These are phyloP conservation scores for Striga hermonthica DNA, from an alignment of 305 asterid genomes.

Conservation along the genomic window DNA sequence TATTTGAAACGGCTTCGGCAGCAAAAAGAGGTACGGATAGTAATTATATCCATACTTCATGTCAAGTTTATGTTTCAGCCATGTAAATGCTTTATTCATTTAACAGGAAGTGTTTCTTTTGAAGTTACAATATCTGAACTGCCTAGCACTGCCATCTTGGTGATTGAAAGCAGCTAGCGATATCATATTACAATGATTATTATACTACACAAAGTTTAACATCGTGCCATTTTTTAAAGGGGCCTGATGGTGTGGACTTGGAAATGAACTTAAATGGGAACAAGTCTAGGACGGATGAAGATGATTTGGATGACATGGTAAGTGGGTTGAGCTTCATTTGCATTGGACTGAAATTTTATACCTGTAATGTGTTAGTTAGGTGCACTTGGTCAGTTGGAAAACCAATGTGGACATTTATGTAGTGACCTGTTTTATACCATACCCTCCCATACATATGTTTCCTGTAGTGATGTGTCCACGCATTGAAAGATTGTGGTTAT, in stretches of 20 bases:
- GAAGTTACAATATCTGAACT: slow-evolving; percentile 25
- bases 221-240: slow-evolving; percentile 47
- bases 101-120: slow-evolving; percentile 19
- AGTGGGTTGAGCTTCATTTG: slow-evolving; percentile 36
- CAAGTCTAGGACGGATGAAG: slow-evolving; percentile 59
- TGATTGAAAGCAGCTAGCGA: slow-evolving; percentile 22
- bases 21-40: slow-evolving; percentile 59
- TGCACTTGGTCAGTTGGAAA: slow-evolving; percentile 24
- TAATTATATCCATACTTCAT: slow-evolving; percentile 7
- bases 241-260: slow-evolving; percentile 92
- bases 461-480: neutral
- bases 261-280: slow-evolving; percentile 94
- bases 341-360: slow-evolving; percentile 24
- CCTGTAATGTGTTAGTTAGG: slow-evolving; percentile 16
- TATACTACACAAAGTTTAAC: neutral
- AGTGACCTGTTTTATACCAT: slow-evolving; percentile 4
- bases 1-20: slow-evolving; percentile 73
- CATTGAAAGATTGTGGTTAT: slow-evolving; percentile 19
- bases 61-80: slow-evolving; percentile 27
- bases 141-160: slow-evolving; percentile 18
- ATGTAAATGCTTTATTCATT: slow-evolving; percentile 5
- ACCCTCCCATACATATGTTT: slow-evolving; percentile 22
- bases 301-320: slow-evolving; percentile 91
- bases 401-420: neutral
- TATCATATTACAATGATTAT: neutral